These are phyloP conservation scores for Hansenula lynferdii DNA, from an alignment of 1,139 yeast species.

Conservation along the genomic window DNA sequence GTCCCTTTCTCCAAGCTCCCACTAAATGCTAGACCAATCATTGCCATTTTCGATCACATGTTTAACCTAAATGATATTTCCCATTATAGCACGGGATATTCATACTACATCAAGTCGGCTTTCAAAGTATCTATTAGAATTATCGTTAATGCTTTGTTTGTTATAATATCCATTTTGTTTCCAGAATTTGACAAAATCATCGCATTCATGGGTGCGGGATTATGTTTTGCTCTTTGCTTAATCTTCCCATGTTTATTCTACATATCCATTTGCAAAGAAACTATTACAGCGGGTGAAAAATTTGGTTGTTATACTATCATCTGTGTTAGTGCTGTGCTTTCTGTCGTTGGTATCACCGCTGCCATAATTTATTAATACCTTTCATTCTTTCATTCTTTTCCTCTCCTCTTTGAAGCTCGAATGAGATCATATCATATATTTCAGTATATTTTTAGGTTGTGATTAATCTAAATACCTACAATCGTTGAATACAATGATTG, in stretches of 20 bases:
- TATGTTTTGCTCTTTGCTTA: conserved; percentile 78
- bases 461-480: too few relatives aligned
- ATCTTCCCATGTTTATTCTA: conserved; percentile 75
- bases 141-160: conserved; percentile 35
- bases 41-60: conserved; percentile 57
- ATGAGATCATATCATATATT: too few relatives aligned
- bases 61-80: conserved; percentile 30
- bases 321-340: conserved; percentile 38
- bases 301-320: conserved; percentile 42
- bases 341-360: conserved; percentile 47
- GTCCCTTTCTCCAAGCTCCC: conserved; percentile 90
- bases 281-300: conserved; percentile 36
- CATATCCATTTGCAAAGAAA: conserved; percentile 46
- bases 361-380: conserved; percentile 23
- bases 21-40: conserved; percentile 79
- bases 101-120: conserved; percentile 11
- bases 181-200: conserved; percentile 80
- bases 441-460: too few relatives aligned
- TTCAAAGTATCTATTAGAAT: conserved; percentile 27
- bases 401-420: too few relatives aligned
- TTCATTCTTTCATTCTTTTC: background rate
- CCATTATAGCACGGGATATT: conserved; percentile 15
- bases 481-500: too few relatives aligned
- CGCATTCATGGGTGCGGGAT: conserved; percentile 77
- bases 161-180: conserved; percentile 52